These are phyloP conservation scores for Penicillium verhagenii DNA, from an alignment of 495 filamentous ascomycete genomes.

Conservation along the genomic window DNA sequence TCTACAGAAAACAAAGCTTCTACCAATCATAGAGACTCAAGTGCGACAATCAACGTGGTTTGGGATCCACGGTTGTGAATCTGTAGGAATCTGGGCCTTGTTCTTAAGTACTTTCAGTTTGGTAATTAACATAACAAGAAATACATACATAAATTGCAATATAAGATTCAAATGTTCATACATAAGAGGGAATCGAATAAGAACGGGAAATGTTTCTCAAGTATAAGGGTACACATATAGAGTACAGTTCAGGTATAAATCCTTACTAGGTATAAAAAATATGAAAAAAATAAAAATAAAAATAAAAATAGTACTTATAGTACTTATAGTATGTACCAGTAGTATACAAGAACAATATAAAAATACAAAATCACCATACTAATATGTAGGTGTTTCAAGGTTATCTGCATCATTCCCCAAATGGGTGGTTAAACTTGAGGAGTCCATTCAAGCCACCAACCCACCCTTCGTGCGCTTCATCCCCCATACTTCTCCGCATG, in stretches of 20 bases:
- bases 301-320: no score
- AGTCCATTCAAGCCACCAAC: conserved; percentile 92
- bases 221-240: no score
- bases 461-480: conserved; percentile 81
- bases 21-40: conserved; percentile 18
- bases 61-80: not conserved
- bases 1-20: conserved; percentile 28
- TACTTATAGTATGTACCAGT: not conserved
- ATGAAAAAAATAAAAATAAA: no score
- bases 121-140: no score
- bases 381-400: no score
- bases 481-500: conserved; percentile 50
- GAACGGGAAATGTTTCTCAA: no score
- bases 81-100: no score
- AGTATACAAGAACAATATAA: not conserved
- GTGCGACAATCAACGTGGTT: not conserved
- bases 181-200: not conserved
- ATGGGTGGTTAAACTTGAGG: conserved; percentile 97
- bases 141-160: no score
- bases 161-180: no score
- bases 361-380: conserved; percentile 8
- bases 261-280: no score
- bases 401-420: conserved; percentile 70
- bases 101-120: no score
- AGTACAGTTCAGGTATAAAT: no score